These are phyloP conservation scores for Vickermania spadyakhi DNA, from an alignment of 208 protist genomes.

Conservation along the genomic window DNA sequence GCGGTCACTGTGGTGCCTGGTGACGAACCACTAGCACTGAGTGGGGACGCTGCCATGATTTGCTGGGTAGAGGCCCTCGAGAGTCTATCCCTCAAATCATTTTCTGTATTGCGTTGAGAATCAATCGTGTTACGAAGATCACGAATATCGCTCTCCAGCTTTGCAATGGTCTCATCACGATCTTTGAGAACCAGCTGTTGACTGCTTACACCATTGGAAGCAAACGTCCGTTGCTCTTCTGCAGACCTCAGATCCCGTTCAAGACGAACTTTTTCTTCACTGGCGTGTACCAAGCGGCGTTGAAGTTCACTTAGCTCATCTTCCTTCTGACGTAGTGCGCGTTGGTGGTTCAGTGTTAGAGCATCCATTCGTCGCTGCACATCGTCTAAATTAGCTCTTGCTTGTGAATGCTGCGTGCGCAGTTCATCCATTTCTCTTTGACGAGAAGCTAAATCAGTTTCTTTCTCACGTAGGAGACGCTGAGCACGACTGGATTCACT, in stretches of 20 bases:
- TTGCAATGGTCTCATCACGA: slow-evolving; percentile 27
- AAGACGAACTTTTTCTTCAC: slow-evolving; percentile 28
- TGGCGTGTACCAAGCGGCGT: slow-evolving; percentile 15
- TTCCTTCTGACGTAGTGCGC: slow-evolving; percentile 30
- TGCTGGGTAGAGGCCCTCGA: neutral
- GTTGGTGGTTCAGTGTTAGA: slow-evolving; percentile 22
- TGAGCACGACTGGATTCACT: slow-evolving; percentile 22
- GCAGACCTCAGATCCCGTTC: slow-evolving; percentile 22
- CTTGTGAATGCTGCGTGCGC: slow-evolving; percentile 27
- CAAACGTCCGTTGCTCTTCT: slow-evolving; percentile 20
- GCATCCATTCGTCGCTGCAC: slow-evolving; percentile 30
- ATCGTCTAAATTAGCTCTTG: slow-evolving; percentile 38
- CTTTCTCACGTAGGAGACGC: slow-evolving; percentile 33
- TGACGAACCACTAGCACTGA: neutral
- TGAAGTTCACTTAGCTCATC: slow-evolving; percentile 28
- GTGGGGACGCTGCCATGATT: neutral
- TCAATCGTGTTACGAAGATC: slow-evolving; percentile 16
- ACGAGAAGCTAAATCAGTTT: slow-evolving; percentile 31
- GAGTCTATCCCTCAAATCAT: neutral
- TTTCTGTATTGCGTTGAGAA: slow-evolving; percentile 2
- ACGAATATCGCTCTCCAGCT: slow-evolving; percentile 30
- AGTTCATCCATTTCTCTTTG: slow-evolving; percentile 33
- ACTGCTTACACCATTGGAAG: slow-evolving; percentile 14
- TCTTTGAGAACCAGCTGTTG: slow-evolving; percentile 27
- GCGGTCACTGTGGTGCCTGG: neutral